phyloP scores from a whole-genome alignment of 305 asterid genomes.

The Stenogyne calaminthoides region DNA sequence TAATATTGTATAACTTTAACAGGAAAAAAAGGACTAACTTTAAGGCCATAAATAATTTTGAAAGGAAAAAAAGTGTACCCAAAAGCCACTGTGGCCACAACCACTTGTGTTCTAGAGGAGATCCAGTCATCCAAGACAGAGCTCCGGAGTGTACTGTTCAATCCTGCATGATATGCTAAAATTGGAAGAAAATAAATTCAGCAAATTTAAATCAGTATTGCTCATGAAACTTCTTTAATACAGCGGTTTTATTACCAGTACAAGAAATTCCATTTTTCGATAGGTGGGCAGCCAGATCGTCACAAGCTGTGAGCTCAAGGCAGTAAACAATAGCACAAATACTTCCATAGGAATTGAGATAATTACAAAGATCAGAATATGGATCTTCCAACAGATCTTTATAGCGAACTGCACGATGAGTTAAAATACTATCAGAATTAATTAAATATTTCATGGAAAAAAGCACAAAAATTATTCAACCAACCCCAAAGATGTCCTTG shows the following conservation, averaged over 20 bases:
- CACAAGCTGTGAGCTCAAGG: conserved; percentile 92
- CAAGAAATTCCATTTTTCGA: conserved; percentile 69
- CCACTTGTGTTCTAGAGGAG: conserved; percentile 87
- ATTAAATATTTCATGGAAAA: background rate
- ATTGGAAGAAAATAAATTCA: conserved; percentile 31
- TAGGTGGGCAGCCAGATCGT: conserved; percentile 81
- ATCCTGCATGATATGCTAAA: conserved; percentile 95
- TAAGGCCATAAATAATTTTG: background rate
- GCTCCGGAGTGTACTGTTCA: conserved; percentile 80
- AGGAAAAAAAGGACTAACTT: too few species aligned
- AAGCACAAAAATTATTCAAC: conserved; percentile 5
- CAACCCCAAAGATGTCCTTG: background rate
- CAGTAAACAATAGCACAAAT: conserved; percentile 89
- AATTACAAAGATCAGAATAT: conserved; percentile 73
- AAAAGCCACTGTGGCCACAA: conserved; percentile 97
- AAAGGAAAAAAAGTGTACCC: conserved; percentile 52
- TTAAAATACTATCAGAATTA: conserved; percentile 27
- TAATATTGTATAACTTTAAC: background rate
- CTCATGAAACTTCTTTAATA: conserved; percentile 16
- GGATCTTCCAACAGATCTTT: conserved; percentile 90
- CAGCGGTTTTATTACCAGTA: conserved; percentile 66
- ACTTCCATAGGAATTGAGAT: conserved; percentile 79
- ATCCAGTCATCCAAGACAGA: conserved; percentile 91
- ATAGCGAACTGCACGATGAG: conserved; percentile 76
- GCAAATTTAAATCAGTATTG: conserved; percentile 21